These are phyloP conservation scores for Combretum micranthum DNA, from an alignment of 345 rosid species.

Conservation along the genomic window DNA sequence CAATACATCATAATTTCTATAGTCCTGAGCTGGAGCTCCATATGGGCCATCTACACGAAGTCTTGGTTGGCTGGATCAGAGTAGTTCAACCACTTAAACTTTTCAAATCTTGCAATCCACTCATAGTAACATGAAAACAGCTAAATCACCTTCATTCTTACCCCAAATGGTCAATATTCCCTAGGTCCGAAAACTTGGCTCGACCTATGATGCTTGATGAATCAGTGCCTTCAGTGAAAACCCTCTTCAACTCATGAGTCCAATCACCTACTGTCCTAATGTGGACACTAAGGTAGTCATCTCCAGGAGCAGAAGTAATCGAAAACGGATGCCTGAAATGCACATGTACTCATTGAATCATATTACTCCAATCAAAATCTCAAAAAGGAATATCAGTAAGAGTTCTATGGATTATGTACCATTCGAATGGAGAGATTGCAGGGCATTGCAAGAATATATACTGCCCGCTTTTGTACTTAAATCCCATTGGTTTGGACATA, in stretches of 20 bases:
- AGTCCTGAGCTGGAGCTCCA: constrained; percentile 98
- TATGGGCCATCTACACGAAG: constrained; percentile 84
- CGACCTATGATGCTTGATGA: constrained; percentile 50
- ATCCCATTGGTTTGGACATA: constrained; percentile 89
- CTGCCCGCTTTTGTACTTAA: constrained; percentile 91
- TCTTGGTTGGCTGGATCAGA: constrained; percentile 59
- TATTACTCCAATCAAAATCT: neutral
- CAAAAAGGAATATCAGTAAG: neutral
- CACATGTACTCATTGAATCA: neutral
- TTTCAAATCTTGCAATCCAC: neutral
- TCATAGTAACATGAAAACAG: neutral
- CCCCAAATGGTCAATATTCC: constrained; percentile 33
- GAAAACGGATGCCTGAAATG: constrained; percentile 86
- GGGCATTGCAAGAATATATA: constrained; percentile 91
- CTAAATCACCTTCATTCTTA: constrained; percentile 15
- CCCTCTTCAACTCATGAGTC: constrained; percentile 75
- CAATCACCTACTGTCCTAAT: constrained; percentile 90
- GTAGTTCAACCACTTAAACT: constrained; percentile 6
- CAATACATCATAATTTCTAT: constrained; percentile 77
- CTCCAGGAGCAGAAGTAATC: constrained; percentile 92
- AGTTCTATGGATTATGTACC: constrained; percentile 32
- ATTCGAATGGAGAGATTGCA: constrained; percentile 70
- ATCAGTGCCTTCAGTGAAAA: constrained; percentile 49
- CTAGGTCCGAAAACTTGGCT: constrained; percentile 44
- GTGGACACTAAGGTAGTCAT: constrained; percentile 76